Conservation (phyloP, 1,284 basidiomycete genomes). For the Irpex sp. region DNA sequence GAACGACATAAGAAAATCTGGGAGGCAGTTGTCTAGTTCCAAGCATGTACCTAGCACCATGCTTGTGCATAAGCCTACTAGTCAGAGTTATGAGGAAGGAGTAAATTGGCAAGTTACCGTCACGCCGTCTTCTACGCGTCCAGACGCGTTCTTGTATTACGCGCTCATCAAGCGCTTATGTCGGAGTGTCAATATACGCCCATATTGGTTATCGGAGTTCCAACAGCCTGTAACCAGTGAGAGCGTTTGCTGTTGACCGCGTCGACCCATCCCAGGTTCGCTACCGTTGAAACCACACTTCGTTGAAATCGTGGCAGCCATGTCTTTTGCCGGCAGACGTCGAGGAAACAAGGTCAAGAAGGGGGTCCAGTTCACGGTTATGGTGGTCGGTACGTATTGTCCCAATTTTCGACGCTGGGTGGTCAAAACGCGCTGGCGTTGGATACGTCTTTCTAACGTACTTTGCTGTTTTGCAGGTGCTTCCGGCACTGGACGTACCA, state of each 20-base stretch:
- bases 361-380: constrained; percentile 80
- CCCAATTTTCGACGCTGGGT: constrained; percentile 15
- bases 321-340: constrained; percentile 83
- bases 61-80: neutral
- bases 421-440: constrained; percentile 15
- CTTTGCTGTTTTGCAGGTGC: constrained; percentile 59
- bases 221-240: constrained; percentile 10
- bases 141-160: neutral
- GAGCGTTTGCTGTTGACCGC: constrained; percentile 9
- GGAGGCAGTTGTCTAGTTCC: neutral
- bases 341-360: constrained; percentile 96
- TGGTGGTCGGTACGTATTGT: constrained; percentile 68
- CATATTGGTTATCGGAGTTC: constrained; percentile 12
- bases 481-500: constrained; percentile 94
- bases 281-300: constrained; percentile 32
- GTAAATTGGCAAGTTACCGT: neutral
- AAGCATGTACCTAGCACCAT: neutral
- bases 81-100: neutral
- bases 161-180: neutral
- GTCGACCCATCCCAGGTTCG: constrained; percentile 21
- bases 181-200: constrained; percentile 27
- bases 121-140: neutral
- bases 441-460: constrained; percentile 8
- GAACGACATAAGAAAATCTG: neutral
- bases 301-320: constrained; percentile 34